phyloP scores from a whole-genome alignment of 768 basidiomycete genomes.

The Naganishia onofrii region DNA sequence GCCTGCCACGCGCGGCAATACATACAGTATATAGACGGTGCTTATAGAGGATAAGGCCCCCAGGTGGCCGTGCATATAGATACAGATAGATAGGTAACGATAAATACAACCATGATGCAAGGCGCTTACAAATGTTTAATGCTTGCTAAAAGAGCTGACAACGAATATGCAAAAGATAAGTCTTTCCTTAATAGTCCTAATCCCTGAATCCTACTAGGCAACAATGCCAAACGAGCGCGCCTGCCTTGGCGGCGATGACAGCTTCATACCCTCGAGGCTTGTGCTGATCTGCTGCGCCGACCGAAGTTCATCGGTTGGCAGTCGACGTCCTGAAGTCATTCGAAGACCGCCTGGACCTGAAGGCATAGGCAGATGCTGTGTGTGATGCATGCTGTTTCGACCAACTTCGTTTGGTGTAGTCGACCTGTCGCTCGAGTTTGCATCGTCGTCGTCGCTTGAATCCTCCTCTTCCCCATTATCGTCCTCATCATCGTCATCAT shows the following conservation, averaged over 20 bases:
- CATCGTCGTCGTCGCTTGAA: background rate
- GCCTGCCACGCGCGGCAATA: background rate
- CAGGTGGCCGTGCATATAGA: background rate
- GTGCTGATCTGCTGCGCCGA: conserved; percentile 27
- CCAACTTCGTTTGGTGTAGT: background rate
- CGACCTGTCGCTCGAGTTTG: background rate
- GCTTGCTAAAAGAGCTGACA: background rate
- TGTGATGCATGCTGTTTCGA: background rate
- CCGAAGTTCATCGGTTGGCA: conserved; percentile 11
- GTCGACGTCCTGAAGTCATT: conserved; percentile 7
- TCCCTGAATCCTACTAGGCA: conserved; percentile 5
- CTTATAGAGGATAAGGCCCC: background rate
- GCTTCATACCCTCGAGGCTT: conserved; percentile 28
- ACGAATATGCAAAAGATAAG: background rate
- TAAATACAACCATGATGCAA: background rate
- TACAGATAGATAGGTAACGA: background rate
- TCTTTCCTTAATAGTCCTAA: background rate
- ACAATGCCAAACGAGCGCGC: conserved; percentile 9
- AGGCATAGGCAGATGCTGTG: background rate
- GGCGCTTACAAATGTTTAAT: background rate
- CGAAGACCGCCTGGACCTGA: background rate
- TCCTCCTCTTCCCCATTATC: conserved; percentile 30
- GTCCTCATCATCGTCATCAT: conserved; percentile 57
- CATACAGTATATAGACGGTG: background rate
- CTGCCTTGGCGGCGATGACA: conserved; percentile 18